Percentiles rank a stretch among this genome's conserved stretches.
Conservation (phyloP, 2,329 filamentous ascomycete species). For the Fusarium lateritium region DNA sequence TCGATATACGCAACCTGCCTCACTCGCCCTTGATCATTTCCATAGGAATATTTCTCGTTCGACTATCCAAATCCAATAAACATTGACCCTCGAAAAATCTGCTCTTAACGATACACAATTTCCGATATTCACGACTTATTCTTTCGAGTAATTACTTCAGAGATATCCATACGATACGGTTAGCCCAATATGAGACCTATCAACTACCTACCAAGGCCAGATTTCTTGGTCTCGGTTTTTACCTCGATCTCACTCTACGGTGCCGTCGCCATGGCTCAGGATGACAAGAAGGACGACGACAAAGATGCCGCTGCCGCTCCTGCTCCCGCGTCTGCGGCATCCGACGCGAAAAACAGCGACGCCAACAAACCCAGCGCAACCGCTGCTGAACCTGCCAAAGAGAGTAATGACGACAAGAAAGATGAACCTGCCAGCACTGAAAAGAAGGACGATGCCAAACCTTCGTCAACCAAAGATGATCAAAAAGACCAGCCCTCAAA, state of each 20-base stretch:
- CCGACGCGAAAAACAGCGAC: constrained; percentile 38
- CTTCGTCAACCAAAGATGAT: constrained; percentile 28
- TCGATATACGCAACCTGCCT: constrained; percentile 25
- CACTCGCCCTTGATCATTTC: constrained; percentile 18
- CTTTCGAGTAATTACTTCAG: constrained; percentile 15
- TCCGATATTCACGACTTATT: constrained; percentile 5
- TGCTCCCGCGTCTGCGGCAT: constrained; percentile 29
- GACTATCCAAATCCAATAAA: neutral
- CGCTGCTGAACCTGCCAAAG: constrained; percentile 12
- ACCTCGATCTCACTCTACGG: constrained; percentile 51
- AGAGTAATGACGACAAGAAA: constrained; percentile 22
- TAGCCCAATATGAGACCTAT: constrained; percentile 48
- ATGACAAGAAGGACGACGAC: constrained; percentile 40
- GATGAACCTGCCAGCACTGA: constrained; percentile 29
- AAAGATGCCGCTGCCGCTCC: constrained; percentile 29
- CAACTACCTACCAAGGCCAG: constrained; percentile 47
- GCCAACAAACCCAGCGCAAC: constrained; percentile 21
- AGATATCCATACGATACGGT: constrained; percentile 12
- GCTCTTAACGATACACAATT: constrained; percentile 3
- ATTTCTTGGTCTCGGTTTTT: constrained; percentile 49
- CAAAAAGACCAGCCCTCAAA: constrained; percentile 29
- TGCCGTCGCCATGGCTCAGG: constrained; percentile 53
- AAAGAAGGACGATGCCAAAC: constrained; percentile 25
- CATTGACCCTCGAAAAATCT: neutral
- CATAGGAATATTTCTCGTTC: neutral